Conservation (phyloP, 1,139 yeast species). For the Maudiozyma humilis region DNA sequence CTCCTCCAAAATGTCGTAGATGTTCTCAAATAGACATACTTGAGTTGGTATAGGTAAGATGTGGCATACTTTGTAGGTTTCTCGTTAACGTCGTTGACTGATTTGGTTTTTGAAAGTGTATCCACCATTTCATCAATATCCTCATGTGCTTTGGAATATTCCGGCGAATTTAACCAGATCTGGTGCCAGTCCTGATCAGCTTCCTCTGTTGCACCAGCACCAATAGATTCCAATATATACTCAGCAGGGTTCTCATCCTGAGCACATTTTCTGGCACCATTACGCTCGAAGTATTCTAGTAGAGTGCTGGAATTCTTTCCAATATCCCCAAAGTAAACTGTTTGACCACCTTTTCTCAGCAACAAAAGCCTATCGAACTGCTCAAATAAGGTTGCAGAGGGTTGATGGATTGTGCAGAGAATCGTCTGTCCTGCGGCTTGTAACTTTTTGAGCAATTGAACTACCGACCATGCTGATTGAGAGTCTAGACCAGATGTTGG, state of each 20-base stretch:
- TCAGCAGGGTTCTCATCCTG: slow-evolving; percentile 48
- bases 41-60: slow-evolving; percentile 35
- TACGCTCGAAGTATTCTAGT: slow-evolving; percentile 42
- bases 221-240: slow-evolving; percentile 51
- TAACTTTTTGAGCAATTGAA: slow-evolving; percentile 38
- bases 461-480: slow-evolving; percentile 47
- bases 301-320: slow-evolving; percentile 43
- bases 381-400: slow-evolving; percentile 48
- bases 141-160: slow-evolving; percentile 21
- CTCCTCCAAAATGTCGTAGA: slow-evolving; percentile 40
- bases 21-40: slow-evolving; percentile 33
- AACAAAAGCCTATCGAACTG: slow-evolving; percentile 40
- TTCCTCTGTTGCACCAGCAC: slow-evolving; percentile 50
- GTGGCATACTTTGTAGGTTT: slow-evolving; percentile 33
- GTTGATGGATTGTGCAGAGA: slow-evolving; percentile 51
- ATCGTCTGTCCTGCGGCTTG: slow-evolving; percentile 49
- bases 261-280: slow-evolving; percentile 48
- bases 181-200: slow-evolving; percentile 42
- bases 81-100: slow-evolving; percentile 7
- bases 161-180: slow-evolving; percentile 40
- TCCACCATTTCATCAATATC: slow-evolving; percentile 25
- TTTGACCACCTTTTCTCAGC: slow-evolving; percentile 45
- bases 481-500: slow-evolving; percentile 50
- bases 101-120: slow-evolving; percentile 12
- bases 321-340: slow-evolving; percentile 54